Percentiles rank a stretch among this genome's conserved stretches.
Evolutionary conservation across 2,329 filamentous ascomycete genomes (phyloP).

Genomic region (Gnomoniopsis sp.): DNA sequence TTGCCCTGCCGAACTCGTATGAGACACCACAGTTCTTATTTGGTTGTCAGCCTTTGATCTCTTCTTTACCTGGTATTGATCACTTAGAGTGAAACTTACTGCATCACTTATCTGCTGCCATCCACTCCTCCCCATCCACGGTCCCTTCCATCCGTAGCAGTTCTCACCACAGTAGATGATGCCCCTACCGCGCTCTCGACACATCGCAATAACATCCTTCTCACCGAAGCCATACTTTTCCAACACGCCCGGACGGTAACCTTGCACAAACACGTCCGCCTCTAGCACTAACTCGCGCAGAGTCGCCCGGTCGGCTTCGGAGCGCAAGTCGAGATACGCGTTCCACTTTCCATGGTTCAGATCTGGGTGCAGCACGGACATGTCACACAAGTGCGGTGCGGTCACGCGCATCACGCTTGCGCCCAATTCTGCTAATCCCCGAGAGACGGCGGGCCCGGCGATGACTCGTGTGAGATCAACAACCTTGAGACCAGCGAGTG

Average conservation of each 20-base stretch:
- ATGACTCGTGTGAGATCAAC: conserved; percentile 47
- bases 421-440: conserved; percentile 39
- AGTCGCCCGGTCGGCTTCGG: conserved; percentile 33
- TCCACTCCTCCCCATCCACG: conserved; percentile 40
- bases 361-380: conserved; percentile 36
- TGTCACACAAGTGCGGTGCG: conserved; percentile 37
- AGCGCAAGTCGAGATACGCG: conserved; percentile 38
- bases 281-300: conserved; percentile 39
- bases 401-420: conserved; percentile 44
- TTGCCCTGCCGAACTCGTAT: conserved; percentile 41
- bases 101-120: conserved; percentile 52
- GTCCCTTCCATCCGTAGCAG: conserved; percentile 46
- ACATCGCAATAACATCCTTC: conserved; percentile 35
- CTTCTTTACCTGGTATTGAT: conserved; percentile 25
- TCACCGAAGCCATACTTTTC: conserved; percentile 37
- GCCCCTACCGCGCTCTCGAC: conserved; percentile 36
- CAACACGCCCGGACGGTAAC: conserved; percentile 45
- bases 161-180: conserved; percentile 47
- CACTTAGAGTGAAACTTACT: conserved; percentile 24
- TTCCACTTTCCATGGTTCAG: conserved; percentile 44
- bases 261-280: conserved; percentile 52
- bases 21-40: conserved; percentile 39
- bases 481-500: conserved; percentile 44
- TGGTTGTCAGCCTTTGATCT: conserved; percentile 28
- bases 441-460: conserved; percentile 40